A percentile compares a stretch with the other conserved stretches of the same genome.
These are phyloP conservation scores for Alternaria hordeiaustralica DNA, from an alignment of 2,329 filamentous ascomycete genomes.

Conservation along the genomic window DNA sequence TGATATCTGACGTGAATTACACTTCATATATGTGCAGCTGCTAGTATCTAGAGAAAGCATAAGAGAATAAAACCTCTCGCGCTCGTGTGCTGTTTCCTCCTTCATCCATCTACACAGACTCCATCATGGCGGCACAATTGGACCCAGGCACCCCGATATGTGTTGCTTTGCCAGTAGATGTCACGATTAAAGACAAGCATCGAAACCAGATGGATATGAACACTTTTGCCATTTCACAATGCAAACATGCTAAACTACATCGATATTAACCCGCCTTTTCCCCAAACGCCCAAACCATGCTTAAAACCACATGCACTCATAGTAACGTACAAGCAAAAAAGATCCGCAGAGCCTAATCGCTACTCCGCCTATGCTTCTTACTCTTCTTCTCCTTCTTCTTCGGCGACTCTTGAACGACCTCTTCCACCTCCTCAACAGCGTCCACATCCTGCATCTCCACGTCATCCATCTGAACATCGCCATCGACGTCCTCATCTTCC, in stretches of 20 bases:
- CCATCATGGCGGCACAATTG: too few relatives aligned
- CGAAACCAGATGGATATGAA: background rate
- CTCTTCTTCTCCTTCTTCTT: constrained; percentile 14
- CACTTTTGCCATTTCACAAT: background rate
- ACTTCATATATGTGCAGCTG: too few relatives aligned
- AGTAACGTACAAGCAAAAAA: background rate
- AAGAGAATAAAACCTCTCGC: too few relatives aligned
- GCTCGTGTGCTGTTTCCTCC: too few relatives aligned
- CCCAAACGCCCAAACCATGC: constrained; percentile 8
- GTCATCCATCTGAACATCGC: constrained; percentile 22
- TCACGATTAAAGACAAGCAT: too few relatives aligned
- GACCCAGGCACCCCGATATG: too few relatives aligned
- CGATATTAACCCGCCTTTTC: constrained; percentile 5
- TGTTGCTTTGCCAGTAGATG: too few relatives aligned
- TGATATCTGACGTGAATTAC: too few relatives aligned
- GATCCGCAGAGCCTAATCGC: background rate
- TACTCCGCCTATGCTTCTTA: constrained; percentile 12
- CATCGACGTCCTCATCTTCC: constrained; percentile 10
- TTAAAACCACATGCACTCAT: constrained; percentile 1
- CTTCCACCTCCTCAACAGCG: background rate
- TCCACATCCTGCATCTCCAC: constrained; percentile 13
- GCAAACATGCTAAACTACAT: constrained; percentile 1
- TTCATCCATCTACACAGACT: too few relatives aligned
- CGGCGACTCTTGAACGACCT: constrained; percentile 2
- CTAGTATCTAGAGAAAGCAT: too few relatives aligned